A percentile compares a stretch with the other conserved stretches of the same genome.
Evolutionary conservation across 108 stramenopile genomes (phyloP).

Genomic region (Cyclotella sp.): DNA sequence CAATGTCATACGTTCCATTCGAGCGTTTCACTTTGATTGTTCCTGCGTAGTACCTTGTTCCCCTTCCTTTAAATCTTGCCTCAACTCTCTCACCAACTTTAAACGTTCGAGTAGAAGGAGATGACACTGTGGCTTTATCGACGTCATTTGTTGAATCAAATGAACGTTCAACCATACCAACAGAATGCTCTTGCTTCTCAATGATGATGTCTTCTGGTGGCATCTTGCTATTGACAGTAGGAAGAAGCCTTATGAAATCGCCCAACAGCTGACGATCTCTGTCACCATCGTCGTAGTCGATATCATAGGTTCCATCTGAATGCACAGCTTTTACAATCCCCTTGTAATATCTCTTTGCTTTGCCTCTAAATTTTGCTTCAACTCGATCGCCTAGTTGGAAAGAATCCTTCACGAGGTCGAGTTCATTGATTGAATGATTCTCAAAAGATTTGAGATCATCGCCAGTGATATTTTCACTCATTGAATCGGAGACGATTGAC

Average conservation of each 20-base stretch:
- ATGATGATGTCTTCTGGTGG: background rate
- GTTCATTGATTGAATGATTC: no score
- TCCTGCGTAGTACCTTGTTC: slow-evolving; percentile 23
- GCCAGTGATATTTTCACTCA: no score
- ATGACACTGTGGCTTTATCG: no score
- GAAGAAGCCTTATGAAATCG: slow-evolving; percentile 10
- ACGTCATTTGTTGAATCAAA: no score
- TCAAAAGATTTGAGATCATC: no score
- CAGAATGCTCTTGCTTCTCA: background rate
- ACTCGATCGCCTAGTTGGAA: slow-evolving; percentile 27
- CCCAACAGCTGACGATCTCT: slow-evolving; percentile 7
- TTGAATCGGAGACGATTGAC: no score
- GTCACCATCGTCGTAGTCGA: slow-evolving; percentile 35
- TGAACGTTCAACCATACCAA: background rate
- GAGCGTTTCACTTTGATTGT: background rate
- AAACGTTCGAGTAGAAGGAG: background rate
- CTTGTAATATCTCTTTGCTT: slow-evolving; percentile 6
- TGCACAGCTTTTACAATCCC: background rate
- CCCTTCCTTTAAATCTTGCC: slow-evolving; percentile 22
- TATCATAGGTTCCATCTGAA: slow-evolving; percentile 7
- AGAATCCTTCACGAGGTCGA: background rate
- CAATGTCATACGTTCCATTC: slow-evolving; percentile 4
- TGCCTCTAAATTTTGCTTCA: slow-evolving; percentile 22
- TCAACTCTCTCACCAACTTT: slow-evolving; percentile 9
- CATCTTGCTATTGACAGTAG: background rate